Conservation (phyloP, 179 eudicot genomes). For the Carnegiea gigantea region DNA sequence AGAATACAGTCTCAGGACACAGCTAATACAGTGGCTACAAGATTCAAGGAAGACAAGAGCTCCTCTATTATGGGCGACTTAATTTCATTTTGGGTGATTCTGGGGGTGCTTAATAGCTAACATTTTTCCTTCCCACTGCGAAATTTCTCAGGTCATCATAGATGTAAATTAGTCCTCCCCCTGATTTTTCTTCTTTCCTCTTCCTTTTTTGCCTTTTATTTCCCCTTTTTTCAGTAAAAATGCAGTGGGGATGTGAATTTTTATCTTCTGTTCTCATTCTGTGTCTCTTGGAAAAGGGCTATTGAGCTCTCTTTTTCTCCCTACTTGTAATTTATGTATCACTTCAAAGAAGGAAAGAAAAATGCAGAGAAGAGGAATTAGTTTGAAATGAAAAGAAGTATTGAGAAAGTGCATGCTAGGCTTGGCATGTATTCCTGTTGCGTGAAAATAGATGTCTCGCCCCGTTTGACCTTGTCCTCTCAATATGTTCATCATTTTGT, state of each 20-base stretch:
- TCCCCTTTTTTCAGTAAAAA: background rate
- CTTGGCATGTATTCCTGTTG: background rate
- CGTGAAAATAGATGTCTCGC: too few relatives aligned
- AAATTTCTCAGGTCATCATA: conserved; percentile 28
- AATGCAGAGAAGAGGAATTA: conserved; percentile 30
- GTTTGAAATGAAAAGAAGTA: conserved; percentile 13
- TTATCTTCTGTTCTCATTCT: background rate
- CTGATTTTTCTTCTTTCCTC: conserved; percentile 3
- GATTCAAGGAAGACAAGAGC: conserved; percentile 34
- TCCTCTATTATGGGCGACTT: conserved; percentile 26
- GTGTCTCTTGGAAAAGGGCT: conserved; percentile 15
- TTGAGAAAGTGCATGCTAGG: conserved; percentile 26
- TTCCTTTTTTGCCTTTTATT: conserved; percentile 7
- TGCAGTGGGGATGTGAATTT: conserved; percentile 25
- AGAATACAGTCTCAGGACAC: conserved; percentile 69
- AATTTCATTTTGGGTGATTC: conserved; percentile 11
- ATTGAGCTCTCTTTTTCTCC: conserved; percentile 19
- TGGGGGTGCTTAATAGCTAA: conserved; percentile 34
- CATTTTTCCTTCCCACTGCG: conserved; percentile 26
- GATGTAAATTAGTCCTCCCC: conserved; percentile 24
- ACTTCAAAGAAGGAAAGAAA: conserved; percentile 5
- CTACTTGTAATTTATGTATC: conserved; percentile 24
- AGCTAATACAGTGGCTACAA: conserved; percentile 63
- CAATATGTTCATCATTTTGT: too few relatives aligned
- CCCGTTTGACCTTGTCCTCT: too few relatives aligned